Conservation (phyloP, 2,329 filamentous ascomycete genomes). For the Aspergillus pseudoglaucus region DNA sequence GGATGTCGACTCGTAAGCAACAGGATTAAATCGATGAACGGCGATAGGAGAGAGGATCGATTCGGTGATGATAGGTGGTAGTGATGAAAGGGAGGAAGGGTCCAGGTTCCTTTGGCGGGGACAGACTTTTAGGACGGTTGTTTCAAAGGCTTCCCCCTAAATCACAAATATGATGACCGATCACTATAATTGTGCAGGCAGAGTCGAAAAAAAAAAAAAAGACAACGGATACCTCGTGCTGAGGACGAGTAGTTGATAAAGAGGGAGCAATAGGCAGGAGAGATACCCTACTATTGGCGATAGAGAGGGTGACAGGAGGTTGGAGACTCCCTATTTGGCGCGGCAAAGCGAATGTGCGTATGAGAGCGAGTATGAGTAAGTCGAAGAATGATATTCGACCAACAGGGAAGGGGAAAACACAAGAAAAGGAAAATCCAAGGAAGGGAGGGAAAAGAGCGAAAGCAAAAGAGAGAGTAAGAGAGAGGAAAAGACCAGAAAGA, state of each 20-base stretch:
- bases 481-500: slow-evolving; percentile 1
- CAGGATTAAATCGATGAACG: not conserved
- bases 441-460: slow-evolving; percentile 1
- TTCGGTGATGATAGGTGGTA: not conserved
- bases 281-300: too few relatives aligned
- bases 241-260: not conserved
- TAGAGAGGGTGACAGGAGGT: too few relatives aligned
- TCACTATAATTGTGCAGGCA: not conserved
- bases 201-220: not conserved
- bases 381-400: not conserved
- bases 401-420: not conserved
- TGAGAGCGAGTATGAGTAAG: not conserved
- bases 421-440: not conserved
- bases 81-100: not conserved
- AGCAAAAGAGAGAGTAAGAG: slow-evolving; percentile 2
- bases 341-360: not conserved
- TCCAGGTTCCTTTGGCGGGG: not conserved
- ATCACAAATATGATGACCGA: not conserved
- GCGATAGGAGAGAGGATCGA: not conserved
- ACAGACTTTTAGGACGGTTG: slow-evolving; percentile 1
- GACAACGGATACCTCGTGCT: not conserved
- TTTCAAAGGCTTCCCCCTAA: slow-evolving; percentile 3
- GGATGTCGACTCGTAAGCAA: not conserved
- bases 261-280: not conserved
- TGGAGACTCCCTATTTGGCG: too few relatives aligned